Percentiles rank a stretch among this genome's conserved stretches.
phyloP scores from a whole-genome alignment of 2,329 filamentous ascomycete genomes.

The Raffaelea ambrosiae region DNA sequence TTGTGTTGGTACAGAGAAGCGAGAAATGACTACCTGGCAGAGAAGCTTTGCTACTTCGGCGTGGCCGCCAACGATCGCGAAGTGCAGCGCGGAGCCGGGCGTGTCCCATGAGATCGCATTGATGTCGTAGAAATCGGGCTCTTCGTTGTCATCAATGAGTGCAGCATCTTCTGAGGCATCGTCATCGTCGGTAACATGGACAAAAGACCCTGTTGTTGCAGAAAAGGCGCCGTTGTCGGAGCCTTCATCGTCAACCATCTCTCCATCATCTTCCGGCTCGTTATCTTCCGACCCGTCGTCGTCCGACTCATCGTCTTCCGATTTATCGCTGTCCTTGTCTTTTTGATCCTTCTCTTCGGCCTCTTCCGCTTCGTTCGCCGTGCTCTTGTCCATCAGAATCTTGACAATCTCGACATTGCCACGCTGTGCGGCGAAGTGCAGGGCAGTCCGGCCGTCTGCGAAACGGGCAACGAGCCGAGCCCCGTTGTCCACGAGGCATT shows the following conservation, averaged over 20 bases:
- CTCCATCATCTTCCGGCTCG: slow-evolving; percentile 31
- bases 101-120: slow-evolving; percentile 75
- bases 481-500: slow-evolving; percentile 61
- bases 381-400: slow-evolving; percentile 64
- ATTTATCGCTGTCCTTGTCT: background rate
- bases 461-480: slow-evolving; percentile 66
- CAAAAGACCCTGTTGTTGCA: slow-evolving; percentile 62
- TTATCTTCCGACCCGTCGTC: slow-evolving; percentile 22
- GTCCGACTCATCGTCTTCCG: background rate
- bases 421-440: slow-evolving; percentile 71
- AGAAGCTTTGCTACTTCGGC: slow-evolving; percentile 59
- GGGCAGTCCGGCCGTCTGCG: slow-evolving; percentile 69
- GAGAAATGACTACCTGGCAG: slow-evolving; percentile 39
- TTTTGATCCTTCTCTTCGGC: slow-evolving; percentile 30
- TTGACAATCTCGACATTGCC: slow-evolving; percentile 63
- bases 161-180: slow-evolving; percentile 24
- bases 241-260: slow-evolving; percentile 37
- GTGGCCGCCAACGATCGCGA: slow-evolving; percentile 69
- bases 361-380: slow-evolving; percentile 62
- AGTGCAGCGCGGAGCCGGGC: slow-evolving; percentile 64
- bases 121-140: slow-evolving; percentile 73
- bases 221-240: slow-evolving; percentile 43
- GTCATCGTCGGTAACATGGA: slow-evolving; percentile 50
- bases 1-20: background rate
- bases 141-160: slow-evolving; percentile 52